Percentiles rank a stretch among this genome's conserved stretches.
Conservation (phyloP, 2,329 filamentous ascomycete species). For the Aspergillus costaricaensis region DNA sequence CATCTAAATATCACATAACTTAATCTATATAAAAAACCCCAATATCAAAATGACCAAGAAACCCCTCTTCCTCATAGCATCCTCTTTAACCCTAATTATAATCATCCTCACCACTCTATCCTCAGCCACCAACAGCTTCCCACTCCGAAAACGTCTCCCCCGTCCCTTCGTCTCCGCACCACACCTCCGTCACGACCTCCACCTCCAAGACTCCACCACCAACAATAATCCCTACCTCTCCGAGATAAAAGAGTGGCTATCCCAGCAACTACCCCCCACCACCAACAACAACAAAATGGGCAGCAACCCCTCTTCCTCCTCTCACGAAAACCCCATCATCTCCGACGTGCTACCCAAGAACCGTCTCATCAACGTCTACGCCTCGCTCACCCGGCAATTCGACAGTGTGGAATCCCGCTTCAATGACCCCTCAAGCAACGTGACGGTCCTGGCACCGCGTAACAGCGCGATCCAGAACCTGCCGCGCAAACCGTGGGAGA, state of each 20-base stretch:
- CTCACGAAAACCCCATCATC: slow-evolving; percentile 62
- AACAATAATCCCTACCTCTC: not conserved
- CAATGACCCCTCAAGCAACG: slow-evolving; percentile 66
- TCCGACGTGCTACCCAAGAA: slow-evolving; percentile 82
- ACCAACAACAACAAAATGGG: slow-evolving; percentile 12
- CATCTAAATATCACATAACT: not conserved
- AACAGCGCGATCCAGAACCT: slow-evolving; percentile 78
- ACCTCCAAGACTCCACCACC: slow-evolving; percentile 11
- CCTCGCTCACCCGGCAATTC: slow-evolving; percentile 75
- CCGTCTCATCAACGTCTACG: slow-evolving; percentile 80
- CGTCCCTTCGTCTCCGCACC: slow-evolving; percentile 19
- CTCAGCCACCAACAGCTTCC: slow-evolving; percentile 16
- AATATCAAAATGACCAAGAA: not conserved
- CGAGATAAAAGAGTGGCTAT: slow-evolving; percentile 23
- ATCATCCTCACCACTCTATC: slow-evolving; percentile 18
- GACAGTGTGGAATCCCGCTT: slow-evolving; percentile 69
- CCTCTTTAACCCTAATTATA: slow-evolving; percentile 12
- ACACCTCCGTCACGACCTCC: slow-evolving; percentile 18
- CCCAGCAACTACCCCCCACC: slow-evolving; percentile 21
- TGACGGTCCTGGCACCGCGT: slow-evolving; percentile 82
- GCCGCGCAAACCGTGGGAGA: slow-evolving; percentile 73
- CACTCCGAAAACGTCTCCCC: slow-evolving; percentile 26
- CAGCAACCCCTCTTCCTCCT: slow-evolving; percentile 20
- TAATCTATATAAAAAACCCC: not conserved
- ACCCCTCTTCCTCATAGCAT: not conserved